Base-by-base conservation (phyloP, 768 basidiomycete species). In the Lentinula guzmanii region DNA sequence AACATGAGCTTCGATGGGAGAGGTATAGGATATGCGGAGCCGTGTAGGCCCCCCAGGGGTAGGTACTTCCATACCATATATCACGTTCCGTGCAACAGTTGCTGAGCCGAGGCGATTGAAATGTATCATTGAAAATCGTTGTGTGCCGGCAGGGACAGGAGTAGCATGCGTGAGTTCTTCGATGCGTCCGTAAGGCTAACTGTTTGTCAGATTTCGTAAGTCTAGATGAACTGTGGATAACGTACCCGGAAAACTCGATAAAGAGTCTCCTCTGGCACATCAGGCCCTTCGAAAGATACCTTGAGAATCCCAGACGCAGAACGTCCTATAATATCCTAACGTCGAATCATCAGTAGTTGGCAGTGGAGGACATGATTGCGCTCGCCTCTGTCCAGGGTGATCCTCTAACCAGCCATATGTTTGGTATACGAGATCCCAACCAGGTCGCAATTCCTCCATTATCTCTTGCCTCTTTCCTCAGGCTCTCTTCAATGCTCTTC, bases 201-300 rank as follows among this genome's bases (percentile, higher is more conserved):
- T 64, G 61, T 51, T 60, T 16, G 52, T 45, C 39, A 52, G 37
- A 46, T 37, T 24, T 8, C 39, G 11, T 16, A 35, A 39, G 41
- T 58, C 50, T 33, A 43, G 9, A 56, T 43, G 41, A n/a, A 39
- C 51, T 10, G 21, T 34, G 46, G 18, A 58, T 53, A 15, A 72
- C 86, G 65, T 73, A 91, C 93, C 53, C 94, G 81, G 62, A 94
- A 84, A 24, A 93, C 72, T 31, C 86, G 77, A 69, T 93, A 98
- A 0, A 96, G 75, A 0, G 78, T 70, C 71, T 95, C 91, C 67
- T 95, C 92, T 33, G 82, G 80, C 1, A 95, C 75, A 68, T 97
- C 95, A 1, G 93, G 89, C 0, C 96, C 96, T 35, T 96, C 91
- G 65, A 96, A 98, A 5, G 83, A 75, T n/a, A 96, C 82, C 62